Base-by-base conservation (phyloP, 2,329 filamentous ascomycete species). In the Calonectria pteridis region DNA sequence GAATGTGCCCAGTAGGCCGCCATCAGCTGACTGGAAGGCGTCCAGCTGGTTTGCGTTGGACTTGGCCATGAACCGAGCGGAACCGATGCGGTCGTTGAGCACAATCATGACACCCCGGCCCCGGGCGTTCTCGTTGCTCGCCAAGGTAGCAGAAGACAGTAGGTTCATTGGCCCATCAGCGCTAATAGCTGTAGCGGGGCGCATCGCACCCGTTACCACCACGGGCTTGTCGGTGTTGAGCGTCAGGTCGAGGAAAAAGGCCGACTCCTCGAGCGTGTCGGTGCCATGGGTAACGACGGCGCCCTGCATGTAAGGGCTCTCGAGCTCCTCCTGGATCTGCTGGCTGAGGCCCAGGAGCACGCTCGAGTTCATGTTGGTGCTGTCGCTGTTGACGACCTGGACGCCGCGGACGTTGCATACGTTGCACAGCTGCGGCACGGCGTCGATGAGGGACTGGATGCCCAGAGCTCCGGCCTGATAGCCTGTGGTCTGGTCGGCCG, bases 211-310 rank as follows among this genome's bases (percentile, higher is more conserved):
- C 2, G 91, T 91, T 29, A 91, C 79, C 5, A 93, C 87, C 6
- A 93, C 86, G 0, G 91, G 91, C 81, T 93, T 92, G 35, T 85
- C 85, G 53, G 87, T 89, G 76, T 88, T 87, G 40, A 92, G 81
- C 0, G 89, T 91, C 4, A 90, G 82, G 75, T 92, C 89, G 11
- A 93, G 83, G 84, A 92, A 92, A 84, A 93, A 92, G 11, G 91
- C 89, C 0, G 89, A 89, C 81, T 93, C 91, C 77, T 93, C 91
- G 1, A 93, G 85, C 0, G 90, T 92, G 77, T 93, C 92, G 11
- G 92, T 93, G 62, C 92, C 91, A 77, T 93, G 91, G 0, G 91
- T 93, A 67, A 93, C 84, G 7, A 93, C 89, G 9, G 88, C 89
- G 43, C 88, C 90, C 82, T 84, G 82, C 40, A 82, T 83, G 64